Evolutionary conservation across 768 basidiomycete genomes (phyloP).

Genomic region (Xerocomus potaroensis): DNA sequence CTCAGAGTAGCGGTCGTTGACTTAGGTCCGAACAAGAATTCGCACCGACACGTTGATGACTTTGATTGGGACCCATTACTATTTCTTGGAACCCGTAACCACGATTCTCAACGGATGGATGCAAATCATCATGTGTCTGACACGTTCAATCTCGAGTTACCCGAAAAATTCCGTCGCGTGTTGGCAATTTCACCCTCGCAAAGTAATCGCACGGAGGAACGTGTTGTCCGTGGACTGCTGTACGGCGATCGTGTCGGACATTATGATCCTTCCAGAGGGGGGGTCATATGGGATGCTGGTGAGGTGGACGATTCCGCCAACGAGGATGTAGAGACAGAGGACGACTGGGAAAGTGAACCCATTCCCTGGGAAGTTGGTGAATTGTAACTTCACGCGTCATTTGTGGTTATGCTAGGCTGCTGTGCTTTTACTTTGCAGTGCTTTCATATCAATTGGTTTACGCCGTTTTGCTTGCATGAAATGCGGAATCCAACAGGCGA

Average conservation of each 20-base stretch:
- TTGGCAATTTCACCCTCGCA: slow-evolving; percentile 54
- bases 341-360: slow-evolving; percentile 75
- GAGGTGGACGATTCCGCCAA: slow-evolving; percentile 45
- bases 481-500: slow-evolving; percentile 18
- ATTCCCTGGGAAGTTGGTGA: slow-evolving; percentile 81
- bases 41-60: slow-evolving; percentile 9
- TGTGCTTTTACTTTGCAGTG: slow-evolving; percentile 29
- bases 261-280: slow-evolving; percentile 63
- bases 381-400: slow-evolving; percentile 40
- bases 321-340: slow-evolving; percentile 50
- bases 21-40: slow-evolving; percentile 10
- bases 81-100: slow-evolving; percentile 21
- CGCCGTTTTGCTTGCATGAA: slow-evolving; percentile 23
- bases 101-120: slow-evolving; percentile 17
- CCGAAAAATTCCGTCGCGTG: slow-evolving; percentile 61
- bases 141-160: slow-evolving; percentile 53
- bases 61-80: slow-evolving; percentile 31
- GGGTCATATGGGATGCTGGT: slow-evolving; percentile 73
- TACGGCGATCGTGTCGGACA: slow-evolving; percentile 51
- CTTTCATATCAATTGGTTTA: slow-evolving; percentile 30
- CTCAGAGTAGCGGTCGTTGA: slow-evolving; percentile 21
- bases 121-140: slow-evolving; percentile 33
- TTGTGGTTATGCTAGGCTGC: slow-evolving; percentile 28
- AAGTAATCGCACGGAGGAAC: slow-evolving; percentile 41
- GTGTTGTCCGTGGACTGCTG: slow-evolving; percentile 55